Percentiles rank a stretch among this genome's conserved stretches.
Conservation (phyloP, 2,329 filamentous ascomycete genomes). For the Bipolaris cookei region DNA sequence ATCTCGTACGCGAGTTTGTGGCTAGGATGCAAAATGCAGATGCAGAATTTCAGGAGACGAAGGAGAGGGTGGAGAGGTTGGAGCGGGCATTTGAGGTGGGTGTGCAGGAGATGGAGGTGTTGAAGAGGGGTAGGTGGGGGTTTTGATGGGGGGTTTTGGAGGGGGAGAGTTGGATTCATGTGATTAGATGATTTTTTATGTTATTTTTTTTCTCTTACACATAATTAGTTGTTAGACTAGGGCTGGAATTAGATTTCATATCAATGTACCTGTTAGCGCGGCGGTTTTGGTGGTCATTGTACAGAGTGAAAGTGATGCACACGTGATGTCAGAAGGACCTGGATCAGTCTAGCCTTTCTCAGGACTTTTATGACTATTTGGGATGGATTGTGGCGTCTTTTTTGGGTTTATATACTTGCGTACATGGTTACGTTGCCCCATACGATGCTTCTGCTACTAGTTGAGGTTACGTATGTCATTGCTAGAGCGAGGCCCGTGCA, state of each 20-base stretch:
- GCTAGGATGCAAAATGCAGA: slow-evolving; percentile 9
- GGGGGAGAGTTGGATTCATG: not conserved
- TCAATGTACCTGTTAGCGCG: not conserved
- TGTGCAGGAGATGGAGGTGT: not conserved
- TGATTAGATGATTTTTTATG: not conserved
- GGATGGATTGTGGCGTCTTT: not conserved
- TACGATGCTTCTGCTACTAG: not conserved
- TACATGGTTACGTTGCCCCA: not conserved
- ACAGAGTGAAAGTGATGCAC: not conserved
- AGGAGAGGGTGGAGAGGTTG: not conserved
- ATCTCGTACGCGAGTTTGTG: slow-evolving; percentile 9
- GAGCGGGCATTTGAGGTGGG: not conserved
- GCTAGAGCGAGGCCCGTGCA: slow-evolving; percentile 1
- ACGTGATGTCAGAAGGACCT: not conserved
- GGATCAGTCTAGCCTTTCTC: not conserved
- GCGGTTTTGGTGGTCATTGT: not conserved
- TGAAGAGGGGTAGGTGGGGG: not conserved
- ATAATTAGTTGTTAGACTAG: not conserved
- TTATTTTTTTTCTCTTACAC: not conserved
- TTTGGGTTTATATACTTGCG: not conserved
- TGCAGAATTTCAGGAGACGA: slow-evolving; percentile 3
- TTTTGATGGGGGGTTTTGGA: no score
- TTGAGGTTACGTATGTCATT: slow-evolving; percentile 9
- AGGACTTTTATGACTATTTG: not conserved
- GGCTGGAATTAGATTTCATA: not conserved